These are phyloP conservation scores for Microthyrium microscopicum DNA, from an alignment of 2,329 filamentous ascomycete species.

Conservation along the genomic window DNA sequence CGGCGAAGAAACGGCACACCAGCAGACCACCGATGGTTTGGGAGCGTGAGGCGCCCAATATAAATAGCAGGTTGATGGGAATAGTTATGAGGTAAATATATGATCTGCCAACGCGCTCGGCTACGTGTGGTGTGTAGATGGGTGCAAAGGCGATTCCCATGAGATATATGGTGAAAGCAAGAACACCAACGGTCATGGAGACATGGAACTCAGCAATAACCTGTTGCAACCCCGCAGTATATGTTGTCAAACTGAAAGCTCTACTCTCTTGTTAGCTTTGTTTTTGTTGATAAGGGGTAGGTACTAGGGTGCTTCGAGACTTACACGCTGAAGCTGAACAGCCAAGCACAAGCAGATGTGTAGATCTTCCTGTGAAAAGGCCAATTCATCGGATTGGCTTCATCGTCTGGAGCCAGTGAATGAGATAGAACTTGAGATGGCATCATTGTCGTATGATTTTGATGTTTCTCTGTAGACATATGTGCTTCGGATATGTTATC, in stretches of 20 bases:
- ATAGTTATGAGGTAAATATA: constrained; percentile 33
- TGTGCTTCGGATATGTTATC: too few relatives aligned
- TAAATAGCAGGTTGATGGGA: constrained; percentile 37
- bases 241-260: constrained; percentile 37
- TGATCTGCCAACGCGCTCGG: constrained; percentile 39
- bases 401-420: too few relatives aligned
- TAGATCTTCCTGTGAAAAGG: constrained; percentile 10
- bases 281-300: not conserved
- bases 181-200: constrained; percentile 37
- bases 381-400: constrained; percentile 14
- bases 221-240: constrained; percentile 28
- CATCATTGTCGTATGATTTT: too few relatives aligned
- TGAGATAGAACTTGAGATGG: too few relatives aligned
- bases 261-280: constrained; percentile 16
- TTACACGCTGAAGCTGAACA: constrained; percentile 12
- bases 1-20: constrained; percentile 52
- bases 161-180: constrained; percentile 43
- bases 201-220: constrained; percentile 38
- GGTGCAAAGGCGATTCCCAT: constrained; percentile 44
- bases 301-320: constrained; percentile 8
- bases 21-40: constrained; percentile 34
- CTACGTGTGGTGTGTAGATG: constrained; percentile 40
- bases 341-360: constrained; percentile 10
- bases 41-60: constrained; percentile 36
- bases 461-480: too few relatives aligned